phyloP scores from a whole-genome alignment of 108 stramenopile genomes.

The Pseudonitzschia delicatissima region DNA sequence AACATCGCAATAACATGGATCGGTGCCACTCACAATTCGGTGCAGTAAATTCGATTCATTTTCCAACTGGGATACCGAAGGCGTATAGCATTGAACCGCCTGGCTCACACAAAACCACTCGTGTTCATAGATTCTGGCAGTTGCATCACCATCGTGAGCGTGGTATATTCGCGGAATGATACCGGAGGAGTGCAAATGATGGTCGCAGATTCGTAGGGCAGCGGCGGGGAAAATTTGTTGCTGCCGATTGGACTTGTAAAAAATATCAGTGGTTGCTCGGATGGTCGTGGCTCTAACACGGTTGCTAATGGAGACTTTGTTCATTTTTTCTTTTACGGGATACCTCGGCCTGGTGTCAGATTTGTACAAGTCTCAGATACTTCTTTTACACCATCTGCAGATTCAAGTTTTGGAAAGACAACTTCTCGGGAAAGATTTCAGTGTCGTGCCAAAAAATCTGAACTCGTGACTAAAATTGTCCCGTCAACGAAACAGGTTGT shows the following conservation, averaged over 20 bases:
- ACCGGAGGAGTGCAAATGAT: conserved; percentile 28
- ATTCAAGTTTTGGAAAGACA: no score
- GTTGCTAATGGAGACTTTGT: background rate
- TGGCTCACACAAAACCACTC: conserved; percentile 25
- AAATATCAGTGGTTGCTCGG: conserved; percentile 1
- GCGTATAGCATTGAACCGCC: conserved; percentile 20
- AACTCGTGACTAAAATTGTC: no score
- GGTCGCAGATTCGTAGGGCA: conserved; percentile 26
- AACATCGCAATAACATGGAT: conserved; percentile 11
- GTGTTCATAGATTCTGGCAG: conserved; percentile 22
- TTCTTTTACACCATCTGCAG: no score
- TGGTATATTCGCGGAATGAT: conserved; percentile 9
- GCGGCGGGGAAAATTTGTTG: conserved; percentile 1
- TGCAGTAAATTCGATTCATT: background rate
- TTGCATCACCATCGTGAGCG: background rate
- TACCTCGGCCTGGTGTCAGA: no score
- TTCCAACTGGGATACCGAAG: background rate
- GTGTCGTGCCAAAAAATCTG: no score
- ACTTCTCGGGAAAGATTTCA: no score
- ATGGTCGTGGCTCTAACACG: background rate
- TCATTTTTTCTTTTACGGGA: no score
- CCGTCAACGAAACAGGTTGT: no score
- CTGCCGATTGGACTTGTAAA: background rate
- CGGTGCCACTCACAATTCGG: background rate
- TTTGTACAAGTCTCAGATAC: no score